Percentiles rank a stretch among this genome's conserved stretches.
phyloP scores from a whole-genome alignment of 371 early-diverging fungal genomes.

The Mortierella sp. region DNA sequence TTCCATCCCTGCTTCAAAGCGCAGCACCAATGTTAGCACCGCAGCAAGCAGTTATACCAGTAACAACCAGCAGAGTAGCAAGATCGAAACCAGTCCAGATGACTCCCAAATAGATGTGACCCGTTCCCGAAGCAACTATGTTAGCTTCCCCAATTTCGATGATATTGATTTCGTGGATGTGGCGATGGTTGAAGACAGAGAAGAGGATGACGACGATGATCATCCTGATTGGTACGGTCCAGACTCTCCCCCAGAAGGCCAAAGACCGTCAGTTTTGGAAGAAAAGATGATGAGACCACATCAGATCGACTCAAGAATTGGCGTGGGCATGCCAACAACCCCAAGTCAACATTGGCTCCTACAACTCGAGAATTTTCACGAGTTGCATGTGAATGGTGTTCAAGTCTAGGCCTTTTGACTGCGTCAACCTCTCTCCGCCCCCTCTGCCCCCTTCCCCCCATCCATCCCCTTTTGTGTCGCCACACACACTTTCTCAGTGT shows the following conservation, averaged over 20 bases:
- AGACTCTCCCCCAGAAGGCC: constrained; percentile 39
- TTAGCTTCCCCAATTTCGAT: constrained; percentile 56
- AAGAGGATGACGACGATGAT: constrained; percentile 46
- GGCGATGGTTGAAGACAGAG: constrained; percentile 43
- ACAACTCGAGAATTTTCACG: constrained; percentile 48
- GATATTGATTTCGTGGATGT: constrained; percentile 55
- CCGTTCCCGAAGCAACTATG: constrained; percentile 53
- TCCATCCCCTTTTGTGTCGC: not conserved
- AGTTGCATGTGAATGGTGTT: constrained; percentile 28
- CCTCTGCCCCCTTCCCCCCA: not conserved
- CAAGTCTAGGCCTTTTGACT: constrained; percentile 8
- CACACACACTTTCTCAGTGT: not conserved
- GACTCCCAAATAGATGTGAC: constrained; percentile 13
- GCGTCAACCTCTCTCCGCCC: not conserved
- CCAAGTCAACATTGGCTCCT: constrained; percentile 52
- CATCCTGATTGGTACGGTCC: constrained; percentile 34
- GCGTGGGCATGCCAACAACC: constrained; percentile 36
- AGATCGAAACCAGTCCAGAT: not conserved
- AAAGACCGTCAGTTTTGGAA: constrained; percentile 18
- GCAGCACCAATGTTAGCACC: constrained; percentile 5
- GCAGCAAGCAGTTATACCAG: not conserved
- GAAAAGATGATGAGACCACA: constrained; percentile 18
- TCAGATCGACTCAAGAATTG: not conserved
- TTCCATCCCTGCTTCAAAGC: constrained; percentile 42
- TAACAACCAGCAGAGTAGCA: not conserved